Evolutionary conservation across 2,329 filamentous ascomycete species (phyloP), one percentile per base, ranked within the genome.

Genomic region (Penicillium olsonii): DNA sequence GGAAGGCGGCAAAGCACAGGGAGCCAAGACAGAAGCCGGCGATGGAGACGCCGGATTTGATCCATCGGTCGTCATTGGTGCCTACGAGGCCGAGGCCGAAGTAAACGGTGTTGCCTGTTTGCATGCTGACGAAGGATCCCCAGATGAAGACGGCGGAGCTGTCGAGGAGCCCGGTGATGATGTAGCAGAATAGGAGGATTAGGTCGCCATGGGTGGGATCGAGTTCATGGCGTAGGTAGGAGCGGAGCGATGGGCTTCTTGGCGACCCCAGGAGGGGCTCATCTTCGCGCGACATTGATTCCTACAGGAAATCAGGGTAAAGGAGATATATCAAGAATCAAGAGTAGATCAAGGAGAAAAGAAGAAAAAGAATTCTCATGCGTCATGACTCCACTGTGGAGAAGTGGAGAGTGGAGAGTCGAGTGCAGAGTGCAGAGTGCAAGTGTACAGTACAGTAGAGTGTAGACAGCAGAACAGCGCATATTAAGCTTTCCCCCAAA

Each of bases 41-140:
- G 18, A 92, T 84, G 0, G 87, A 90, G 8, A 81, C 80, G n/a
- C 80, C 78, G 0, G 88, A 88, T 57, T 89, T 88, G 63, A 87
- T 79, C 84, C 85, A 89, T 42, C 85, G 79, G 11, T 72, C 72
- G 3, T 63, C 67, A 0, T 82, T 80, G 8, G 83, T 78, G 3
- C 65, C 66, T 12, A 61, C 52, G n/a, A 91, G 74, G 2, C 88
- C 88, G 2, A 92, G 79, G 8, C 87, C 88, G 12, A 91, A 76
- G 66, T 90, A 92, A 40, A 92, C 82, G 5, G 88, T 91, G 69
- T 92, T 92, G 82, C 87, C 87, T 26, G 88, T 92, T 65, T 92
- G 88, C 88, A 92, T 92, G 61, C 85, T 88, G 34, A 90, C 87
- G 60, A 92, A 92, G 2, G 85, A 85, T 11, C 87, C 87, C 85